Evolutionary conservation across 345 rosid species (phyloP).

Genomic region (Eucalyptus grandis): DNA sequence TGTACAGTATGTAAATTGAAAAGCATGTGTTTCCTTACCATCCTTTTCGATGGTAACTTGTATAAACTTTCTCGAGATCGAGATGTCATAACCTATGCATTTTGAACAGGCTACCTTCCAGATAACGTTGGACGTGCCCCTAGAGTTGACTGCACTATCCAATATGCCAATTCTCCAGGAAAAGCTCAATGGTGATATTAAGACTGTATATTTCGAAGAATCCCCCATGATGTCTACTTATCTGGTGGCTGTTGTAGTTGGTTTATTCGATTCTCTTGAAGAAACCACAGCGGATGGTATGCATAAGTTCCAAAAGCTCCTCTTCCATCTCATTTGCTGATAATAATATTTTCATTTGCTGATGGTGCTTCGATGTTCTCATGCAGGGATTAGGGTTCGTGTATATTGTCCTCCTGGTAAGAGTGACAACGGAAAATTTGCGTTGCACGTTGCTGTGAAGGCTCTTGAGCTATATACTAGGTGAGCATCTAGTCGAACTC

Average conservation of each 20-base stretch:
- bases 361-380: background rate
- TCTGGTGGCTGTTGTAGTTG: slow-evolving; percentile 32
- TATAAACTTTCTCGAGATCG: background rate
- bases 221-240: slow-evolving; percentile 35
- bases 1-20: background rate
- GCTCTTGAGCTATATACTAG: slow-evolving; percentile 17
- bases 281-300: slow-evolving; percentile 19
- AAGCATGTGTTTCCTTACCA: background rate
- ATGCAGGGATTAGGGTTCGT: slow-evolving; percentile 17
- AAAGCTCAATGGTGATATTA: slow-evolving; percentile 4
- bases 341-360: background rate
- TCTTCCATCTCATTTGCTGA: background rate
- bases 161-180: slow-evolving; percentile 32
- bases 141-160: slow-evolving; percentile 15
- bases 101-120: slow-evolving; percentile 22
- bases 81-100: background rate
- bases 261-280: slow-evolving; percentile 27
- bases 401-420: slow-evolving; percentile 24
- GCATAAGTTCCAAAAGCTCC: background rate
- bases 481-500: slow-evolving; percentile 3
- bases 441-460: slow-evolving; percentile 17
- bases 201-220: slow-evolving; percentile 20
- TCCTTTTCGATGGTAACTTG: background rate
- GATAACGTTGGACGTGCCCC: slow-evolving; percentile 13
- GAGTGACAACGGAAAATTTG: slow-evolving; percentile 15